Base-by-base conservation (phyloP, 2,329 filamentous ascomycete genomes). In the Fusarium fujikuroi region DNA sequence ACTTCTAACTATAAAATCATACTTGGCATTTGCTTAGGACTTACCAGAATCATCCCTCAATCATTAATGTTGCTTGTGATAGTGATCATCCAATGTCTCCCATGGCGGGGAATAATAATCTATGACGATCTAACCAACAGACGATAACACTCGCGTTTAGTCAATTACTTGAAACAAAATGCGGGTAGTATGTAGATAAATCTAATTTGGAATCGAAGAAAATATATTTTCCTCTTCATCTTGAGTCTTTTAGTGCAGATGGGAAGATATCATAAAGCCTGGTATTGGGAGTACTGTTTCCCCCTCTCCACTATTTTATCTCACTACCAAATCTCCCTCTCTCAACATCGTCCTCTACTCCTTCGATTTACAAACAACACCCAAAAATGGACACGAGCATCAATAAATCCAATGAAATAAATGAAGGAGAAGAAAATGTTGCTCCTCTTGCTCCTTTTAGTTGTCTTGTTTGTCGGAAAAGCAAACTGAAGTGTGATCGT, bases 401-500 rank as follows among this genome's bases (percentile, higher is more conserved):
- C 10, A 16, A 8, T 9, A 7, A 19, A 2, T 7, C n/a, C 2
- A 19, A n/a, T 18, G 15, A 19, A 4, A 6, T 2, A 3, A 18
- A 28, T 15, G 14, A 15, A 16, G 5, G 12, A 14, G 30, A 54
- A 6, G 15, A 5, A 21, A 39, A 4, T 4, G 3, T 23, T 2
- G 25, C 4, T 3, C 49, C 39, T 19, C 34, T 52, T 12, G 43
- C 66, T 7, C 49, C 49, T 11, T 69, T 69, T 34, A 69, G 64
- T 11, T 69, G 66, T 28, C 34, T 69, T 23, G 37, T 42, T 16
- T 69, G 66, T 40, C 66, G 64, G 23, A 63, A 50, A 37, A 69
- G 66, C 43, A 69, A 69, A 23, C 10, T 69, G 28, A 69, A 52
- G 7, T 69, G 66, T 49, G 66, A 69, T 10, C 66, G 66, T 15